phyloP scores from a whole-genome alignment of 225 moss, liverwort and hornwort genomes.

The Marchantia polymorpha region DNA sequence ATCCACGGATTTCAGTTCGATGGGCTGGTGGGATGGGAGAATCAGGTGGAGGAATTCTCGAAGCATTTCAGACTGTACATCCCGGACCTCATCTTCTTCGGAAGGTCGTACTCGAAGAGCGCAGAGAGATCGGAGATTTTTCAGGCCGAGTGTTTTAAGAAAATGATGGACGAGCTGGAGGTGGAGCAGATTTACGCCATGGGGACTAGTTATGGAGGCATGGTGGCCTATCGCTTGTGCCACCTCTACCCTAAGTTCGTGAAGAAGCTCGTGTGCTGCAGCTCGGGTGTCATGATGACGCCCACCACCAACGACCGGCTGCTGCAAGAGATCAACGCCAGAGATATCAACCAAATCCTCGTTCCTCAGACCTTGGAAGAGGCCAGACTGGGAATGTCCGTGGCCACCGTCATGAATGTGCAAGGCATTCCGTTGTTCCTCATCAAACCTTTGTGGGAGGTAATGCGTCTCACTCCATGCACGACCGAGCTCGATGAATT shows the following conservation, averaged over 20 bases:
- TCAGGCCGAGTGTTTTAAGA: constrained; percentile 43
- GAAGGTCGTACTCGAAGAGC: constrained; percentile 33
- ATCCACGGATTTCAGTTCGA: constrained; percentile 44
- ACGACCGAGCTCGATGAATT: background rate
- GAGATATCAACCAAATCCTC: constrained; percentile 30
- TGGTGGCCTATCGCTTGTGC: constrained; percentile 41
- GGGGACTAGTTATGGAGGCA: constrained; percentile 52
- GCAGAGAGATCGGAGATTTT: constrained; percentile 35
- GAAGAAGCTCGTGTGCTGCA: constrained; percentile 36
- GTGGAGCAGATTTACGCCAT: constrained; percentile 32
- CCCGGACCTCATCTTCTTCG: constrained; percentile 50
- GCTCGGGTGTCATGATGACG: constrained; percentile 43
- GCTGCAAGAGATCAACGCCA: constrained; percentile 19
- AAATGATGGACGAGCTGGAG: constrained; percentile 40
- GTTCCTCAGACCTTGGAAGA: constrained; percentile 31
- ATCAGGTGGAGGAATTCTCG: constrained; percentile 27
- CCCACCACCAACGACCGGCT: constrained; percentile 35
- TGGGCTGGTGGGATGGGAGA: constrained; percentile 35
- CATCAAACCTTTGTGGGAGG: constrained; percentile 40
- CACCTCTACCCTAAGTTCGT: constrained; percentile 35
- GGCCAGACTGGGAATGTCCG: constrained; percentile 19
- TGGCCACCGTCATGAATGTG: constrained; percentile 30
- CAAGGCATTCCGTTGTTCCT: constrained; percentile 29
- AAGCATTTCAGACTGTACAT: constrained; percentile 35
- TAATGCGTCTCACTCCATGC: background rate